Base-by-base conservation (phyloP, 2,329 filamentous ascomycete genomes). In the Sarocladiaceae sp. region DNA sequence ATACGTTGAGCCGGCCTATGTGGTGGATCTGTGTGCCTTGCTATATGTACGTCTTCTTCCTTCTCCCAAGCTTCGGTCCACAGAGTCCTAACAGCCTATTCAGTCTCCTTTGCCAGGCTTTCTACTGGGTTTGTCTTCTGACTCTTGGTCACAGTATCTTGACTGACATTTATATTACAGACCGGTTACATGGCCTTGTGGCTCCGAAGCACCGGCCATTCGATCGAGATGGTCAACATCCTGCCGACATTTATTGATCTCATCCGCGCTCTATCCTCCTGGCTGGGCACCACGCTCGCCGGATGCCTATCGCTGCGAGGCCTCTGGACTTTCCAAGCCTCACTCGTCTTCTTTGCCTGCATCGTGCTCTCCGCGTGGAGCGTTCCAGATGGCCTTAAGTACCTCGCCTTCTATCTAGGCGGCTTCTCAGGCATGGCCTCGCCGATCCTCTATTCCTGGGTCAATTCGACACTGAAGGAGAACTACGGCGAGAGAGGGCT, bases 401-500 rank as follows among this genome's bases (percentile, higher is more conserved):
- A 58, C 47, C 37, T 51, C 19, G 59, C 58, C 3, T 61, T 58
- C 40, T 61, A 61, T 43, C 51, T 58, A n/a, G 53, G 55, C 7
- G 56, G 56, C 11, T 55, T 59, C 31, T 57, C 53, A 2, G 57
- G 55, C 29, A 59, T 58, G 50, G 56, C 58, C 2, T 58, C 58
- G 0, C 58, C 58, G 9, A 59, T 61, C 15, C 15, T 48, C 47
- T 62, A 62, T 48, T 59, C 59, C 4, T 61, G 57, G 58, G 48
- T 60, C 26, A 61, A 61, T 45, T 54, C 50, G 5, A 59, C 56
- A 5, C 54, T 60, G 6, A 57, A 56, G 18, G 56, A 57, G 26
- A 59, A 60, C 37, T 57, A 60, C 18, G 58, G 58, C 13, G 58
- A 62, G 45, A 52, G 59, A 9, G 58, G 58, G 0, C 48, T 61